Evolutionary conservation across 306 rosid species (phyloP), one percentile per base, ranked within the genome.

Genomic region (Lathyrus oleraceus): DNA sequence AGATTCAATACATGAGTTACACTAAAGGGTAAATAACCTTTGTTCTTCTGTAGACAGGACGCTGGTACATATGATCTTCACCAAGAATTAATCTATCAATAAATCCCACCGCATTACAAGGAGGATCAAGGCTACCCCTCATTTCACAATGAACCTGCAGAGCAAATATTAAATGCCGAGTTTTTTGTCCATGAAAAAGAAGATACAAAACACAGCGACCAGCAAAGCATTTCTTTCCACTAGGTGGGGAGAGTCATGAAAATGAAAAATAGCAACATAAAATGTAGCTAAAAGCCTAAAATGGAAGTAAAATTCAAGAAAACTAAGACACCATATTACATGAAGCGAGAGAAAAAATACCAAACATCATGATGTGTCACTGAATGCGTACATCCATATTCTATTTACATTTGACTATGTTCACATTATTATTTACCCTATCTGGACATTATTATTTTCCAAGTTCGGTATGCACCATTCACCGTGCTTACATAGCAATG

Each of bases 71-170:
- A 77, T 89, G 93, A 74, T 77, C 63, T 61, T 84, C 81, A 61
- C 96, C 96, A 27, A 87, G 84, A 76, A 90, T 69, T 72, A 82
- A 73, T 70, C 89, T 82, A 77, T 90, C 94, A 45, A 90, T 72
- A 65, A 74, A 84, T 39, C 94, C 94, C 72, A 79, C 89, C 19
- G 83, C 91, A 80, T 87, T 87, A 70, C 96, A 90, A 61, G 96
- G 88, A 81, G 96, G 96, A 67, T 82, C 85, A 65, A 87, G 91
- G 76, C 91, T 90, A 49, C 94, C 91, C 76, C 87, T 80, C 87
- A 77, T 79, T 68, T 67, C 89, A 74, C 96, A 89, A 61, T 75
- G 81, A 79, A 89, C 87, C 96, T 89, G 71, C 35, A 39, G 71
- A 76, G 60, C 14, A 73, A 48, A 36, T 68, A 67, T 20, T 47